Evolutionary conservation across 192 early-diverging fungal species (phyloP).

Genomic region (Chytriomyces sp.): DNA sequence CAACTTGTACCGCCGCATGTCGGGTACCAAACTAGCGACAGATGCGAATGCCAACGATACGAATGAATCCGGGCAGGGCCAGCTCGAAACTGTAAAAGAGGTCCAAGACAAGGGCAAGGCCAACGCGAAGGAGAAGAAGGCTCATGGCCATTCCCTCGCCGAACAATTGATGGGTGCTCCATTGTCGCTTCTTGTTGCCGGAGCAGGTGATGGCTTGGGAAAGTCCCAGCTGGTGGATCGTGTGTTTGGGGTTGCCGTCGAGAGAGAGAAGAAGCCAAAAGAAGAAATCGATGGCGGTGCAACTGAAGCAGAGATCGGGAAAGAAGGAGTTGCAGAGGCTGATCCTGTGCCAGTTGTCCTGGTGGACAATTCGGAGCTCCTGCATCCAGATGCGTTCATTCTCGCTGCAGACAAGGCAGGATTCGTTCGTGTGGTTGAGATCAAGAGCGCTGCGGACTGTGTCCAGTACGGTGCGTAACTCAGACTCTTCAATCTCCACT

Average conservation of each 20-base stretch:
- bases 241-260: conserved; percentile 15
- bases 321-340: background rate
- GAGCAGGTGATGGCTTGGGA: background rate
- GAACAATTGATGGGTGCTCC: background rate
- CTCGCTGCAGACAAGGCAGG: background rate
- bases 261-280: background rate
- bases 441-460: background rate
- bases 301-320: background rate
- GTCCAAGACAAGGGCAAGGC: too few species aligned
- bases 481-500: too few species aligned
- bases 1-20: too few species aligned
- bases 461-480: too few species aligned
- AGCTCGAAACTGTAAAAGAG: too few species aligned
- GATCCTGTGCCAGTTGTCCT: background rate
- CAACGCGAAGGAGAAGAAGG: background rate
- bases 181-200: conserved; percentile 1
- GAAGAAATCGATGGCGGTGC: background rate
- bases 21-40: too few species aligned
- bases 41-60: too few species aligned
- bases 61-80: too few species aligned
- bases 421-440: background rate
- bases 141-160: background rate
- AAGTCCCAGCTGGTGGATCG: background rate
- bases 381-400: background rate
- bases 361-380: too few species aligned